These are phyloP conservation scores for Rhododendron vialii DNA, from an alignment of 148 eudicot genomes.

Conservation along the genomic window DNA sequence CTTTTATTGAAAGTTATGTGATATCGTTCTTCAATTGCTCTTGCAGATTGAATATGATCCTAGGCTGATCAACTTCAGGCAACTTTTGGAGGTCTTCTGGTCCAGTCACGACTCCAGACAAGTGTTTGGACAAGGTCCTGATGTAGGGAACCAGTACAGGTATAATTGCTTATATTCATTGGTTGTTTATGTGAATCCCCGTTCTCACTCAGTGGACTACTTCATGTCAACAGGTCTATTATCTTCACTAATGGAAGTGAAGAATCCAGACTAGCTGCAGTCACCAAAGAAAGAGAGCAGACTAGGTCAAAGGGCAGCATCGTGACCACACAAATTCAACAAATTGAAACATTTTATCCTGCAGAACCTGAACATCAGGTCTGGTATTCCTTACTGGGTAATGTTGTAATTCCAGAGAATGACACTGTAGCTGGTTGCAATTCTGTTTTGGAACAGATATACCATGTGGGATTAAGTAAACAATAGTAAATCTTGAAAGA, in stretches of 20 bases:
- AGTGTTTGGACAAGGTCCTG: constrained; percentile 99
- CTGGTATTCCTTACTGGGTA: constrained; percentile 8
- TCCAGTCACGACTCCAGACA: constrained; percentile 95
- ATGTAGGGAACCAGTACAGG: constrained; percentile 97
- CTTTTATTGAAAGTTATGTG: constrained; percentile 2
- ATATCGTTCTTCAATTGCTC: constrained; percentile 2
- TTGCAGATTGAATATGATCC: constrained; percentile 88
- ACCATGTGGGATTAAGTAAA: neutral
- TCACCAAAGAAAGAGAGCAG: constrained; percentile 91
- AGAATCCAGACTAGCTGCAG: constrained; percentile 73
- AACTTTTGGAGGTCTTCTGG: constrained; percentile 94
- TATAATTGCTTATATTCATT: constrained; percentile 11
- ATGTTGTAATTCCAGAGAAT: neutral
- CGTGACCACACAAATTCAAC: constrained; percentile 90
- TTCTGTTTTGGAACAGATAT: neutral
- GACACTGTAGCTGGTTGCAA: neutral
- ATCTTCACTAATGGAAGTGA: constrained; percentile 86
- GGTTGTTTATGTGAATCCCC: neutral
- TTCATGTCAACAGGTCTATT: constrained; percentile 57
- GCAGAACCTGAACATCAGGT: constrained; percentile 99
- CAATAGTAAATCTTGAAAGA: neutral
- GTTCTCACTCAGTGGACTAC: constrained; percentile 3
- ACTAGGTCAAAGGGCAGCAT: constrained; percentile 60
- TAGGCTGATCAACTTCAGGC: constrained; percentile 52
- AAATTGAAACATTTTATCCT: constrained; percentile 65